Base-by-base conservation (phyloP, 2,329 filamentous ascomycete genomes). In the Diplodia mutila region DNA sequence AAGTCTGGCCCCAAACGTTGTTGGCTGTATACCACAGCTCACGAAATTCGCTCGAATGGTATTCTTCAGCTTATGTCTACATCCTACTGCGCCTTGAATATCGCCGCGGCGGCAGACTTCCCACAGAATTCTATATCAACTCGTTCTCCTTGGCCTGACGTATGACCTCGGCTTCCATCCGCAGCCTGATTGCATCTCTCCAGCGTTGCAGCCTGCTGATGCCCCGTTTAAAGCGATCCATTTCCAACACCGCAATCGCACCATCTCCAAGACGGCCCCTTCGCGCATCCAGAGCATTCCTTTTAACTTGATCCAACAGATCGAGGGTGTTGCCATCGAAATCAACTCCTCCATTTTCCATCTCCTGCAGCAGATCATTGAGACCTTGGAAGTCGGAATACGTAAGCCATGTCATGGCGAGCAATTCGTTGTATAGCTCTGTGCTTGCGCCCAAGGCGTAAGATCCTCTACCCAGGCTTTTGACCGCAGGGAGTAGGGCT, bases 361-460 rank as follows among this genome's bases (percentile, higher is more conserved):
- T 91, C 78, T 92, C 89, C 51, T 85, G 81, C 5, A 92, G 78
- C 1, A 90, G 75, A 4, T 83, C 79, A 61, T 88, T 77, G 27
- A 90, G 85, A 1, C 82, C 82, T 3, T 74, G 70, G 2, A 87
- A 81, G 72, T 92, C 87, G 25, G 86, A 84, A 70, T 87, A 86
- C 12, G 86, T 85, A 39, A 80, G 77, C 87, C 89, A 92, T 66
- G 87, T 81, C 25, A 89, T 84, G 16, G 82, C 77, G 27, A 92
- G 82, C 39, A 93, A 83, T 59, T 87, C 83, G 74, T 90, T 89
- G 81, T 91, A 94, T 51, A 94, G 86, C 0, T 85, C 81, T 0
- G 90, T 90, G 21, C 88, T 89, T 6, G 87, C 89, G 57, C 90
- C 91, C 0, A 94, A 84, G 7, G 92, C 88, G 73, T 90, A 92